A percentile compares a stretch with the other conserved stretches of the same genome.
These are phyloP conservation scores for Lagenidium giganteum DNA, from an alignment of 352 stramenopile species.

Conservation along the genomic window DNA sequence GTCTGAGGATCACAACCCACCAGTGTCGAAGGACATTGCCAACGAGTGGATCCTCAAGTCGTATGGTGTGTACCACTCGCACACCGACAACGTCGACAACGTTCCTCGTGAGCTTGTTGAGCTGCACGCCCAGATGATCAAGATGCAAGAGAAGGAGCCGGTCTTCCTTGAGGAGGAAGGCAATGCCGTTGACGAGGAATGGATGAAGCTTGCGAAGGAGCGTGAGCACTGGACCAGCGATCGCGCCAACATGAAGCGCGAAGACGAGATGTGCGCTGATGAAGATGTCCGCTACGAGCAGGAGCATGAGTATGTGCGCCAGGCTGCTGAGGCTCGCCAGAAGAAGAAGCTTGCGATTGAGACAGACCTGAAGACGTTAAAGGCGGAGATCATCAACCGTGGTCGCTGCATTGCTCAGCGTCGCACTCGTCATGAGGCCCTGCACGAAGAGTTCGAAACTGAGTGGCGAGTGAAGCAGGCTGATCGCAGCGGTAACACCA, in stretches of 20 bases:
- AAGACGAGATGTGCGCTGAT: conserved; percentile 84
- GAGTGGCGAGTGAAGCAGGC: conserved; percentile 79
- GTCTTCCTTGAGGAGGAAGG: conserved; percentile 76
- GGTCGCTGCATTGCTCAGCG: conserved; percentile 70
- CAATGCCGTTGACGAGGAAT: conserved; percentile 79
- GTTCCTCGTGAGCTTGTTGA: conserved; percentile 70
- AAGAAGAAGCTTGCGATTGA: conserved; percentile 85
- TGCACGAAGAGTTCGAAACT: conserved; percentile 81
- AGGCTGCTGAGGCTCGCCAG: conserved; percentile 64
- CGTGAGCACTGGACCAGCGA: conserved; percentile 86
- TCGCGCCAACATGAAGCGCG: conserved; percentile 86
- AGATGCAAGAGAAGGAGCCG: conserved; percentile 83
- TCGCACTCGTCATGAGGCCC: conserved; percentile 57
- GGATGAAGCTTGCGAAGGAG: conserved; percentile 87
- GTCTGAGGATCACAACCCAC: conserved; percentile 83
- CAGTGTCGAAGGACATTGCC: conserved; percentile 84
- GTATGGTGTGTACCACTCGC: conserved; percentile 77
- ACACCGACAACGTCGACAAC: conserved; percentile 28
- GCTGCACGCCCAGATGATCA: conserved; percentile 68
- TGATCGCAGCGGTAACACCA: conserved; percentile 54
- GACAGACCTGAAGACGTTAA: conserved; percentile 63
- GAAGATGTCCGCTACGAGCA: conserved; percentile 81
- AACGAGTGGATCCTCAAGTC: conserved; percentile 86
- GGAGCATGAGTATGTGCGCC: conserved; percentile 79
- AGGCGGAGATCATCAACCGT: conserved; percentile 75